These are phyloP conservation scores for Phytomonas sp. DNA, from an alignment of 208 protist genomes.

Conservation along the genomic window DNA sequence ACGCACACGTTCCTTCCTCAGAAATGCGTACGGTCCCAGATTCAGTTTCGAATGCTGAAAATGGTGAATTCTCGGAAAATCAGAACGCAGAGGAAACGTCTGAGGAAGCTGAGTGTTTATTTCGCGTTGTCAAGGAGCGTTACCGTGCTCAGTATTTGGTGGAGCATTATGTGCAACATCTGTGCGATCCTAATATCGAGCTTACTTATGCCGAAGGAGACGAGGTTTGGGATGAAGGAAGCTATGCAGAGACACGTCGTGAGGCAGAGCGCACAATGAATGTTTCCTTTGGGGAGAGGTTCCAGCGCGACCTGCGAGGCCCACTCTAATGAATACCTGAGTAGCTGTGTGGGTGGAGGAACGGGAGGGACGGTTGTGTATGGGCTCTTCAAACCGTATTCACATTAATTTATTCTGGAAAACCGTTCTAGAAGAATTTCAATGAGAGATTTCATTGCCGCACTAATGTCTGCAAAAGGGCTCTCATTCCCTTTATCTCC, in stretches of 20 bases:
- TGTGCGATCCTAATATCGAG: constrained; percentile 35
- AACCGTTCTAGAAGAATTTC: too few species aligned
- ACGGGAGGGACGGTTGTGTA: too few species aligned
- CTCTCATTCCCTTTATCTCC: too few species aligned
- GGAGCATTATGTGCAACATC: constrained; percentile 55
- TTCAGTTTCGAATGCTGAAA: too few species aligned
- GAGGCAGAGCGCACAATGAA: neutral
- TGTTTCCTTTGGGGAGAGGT: neutral
- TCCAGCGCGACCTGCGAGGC: neutral
- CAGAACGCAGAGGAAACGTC: constrained; percentile 12
- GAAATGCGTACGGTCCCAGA: too few species aligned
- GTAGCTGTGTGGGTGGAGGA: neutral
- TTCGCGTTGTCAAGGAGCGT: constrained; percentile 20
- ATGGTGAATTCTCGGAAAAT: neutral
- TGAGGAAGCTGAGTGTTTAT: constrained; percentile 4
- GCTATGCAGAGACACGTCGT: neutral
- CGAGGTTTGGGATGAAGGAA: constrained; percentile 82
- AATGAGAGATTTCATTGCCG: too few species aligned
- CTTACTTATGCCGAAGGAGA: constrained; percentile 83
- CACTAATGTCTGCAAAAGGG: too few species aligned
- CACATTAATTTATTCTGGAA: too few species aligned
- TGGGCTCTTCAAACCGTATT: too few species aligned
- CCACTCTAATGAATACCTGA: neutral
- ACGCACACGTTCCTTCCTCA: too few species aligned
- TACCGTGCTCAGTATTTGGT: constrained; percentile 45